Percentiles rank a stretch among this genome's conserved stretches.
phyloP scores from a whole-genome alignment of 306 rosid genomes.

The Fragaria iinumae region DNA sequence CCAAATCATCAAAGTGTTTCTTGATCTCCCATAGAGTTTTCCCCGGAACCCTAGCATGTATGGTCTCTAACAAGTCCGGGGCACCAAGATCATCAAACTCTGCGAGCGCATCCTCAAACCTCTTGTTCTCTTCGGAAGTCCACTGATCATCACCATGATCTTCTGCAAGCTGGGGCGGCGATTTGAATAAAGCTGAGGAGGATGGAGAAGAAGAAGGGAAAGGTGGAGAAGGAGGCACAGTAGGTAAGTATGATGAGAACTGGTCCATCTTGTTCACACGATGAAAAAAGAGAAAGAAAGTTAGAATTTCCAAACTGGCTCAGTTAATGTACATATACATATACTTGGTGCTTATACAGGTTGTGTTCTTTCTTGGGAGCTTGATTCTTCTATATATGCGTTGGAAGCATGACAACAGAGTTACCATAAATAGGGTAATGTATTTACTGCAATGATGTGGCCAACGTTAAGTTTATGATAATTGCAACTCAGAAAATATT shows the following conservation, averaged over 20 bases:
- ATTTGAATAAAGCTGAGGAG: neutral
- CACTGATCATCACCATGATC: neutral
- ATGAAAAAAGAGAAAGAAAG: neutral
- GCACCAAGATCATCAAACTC: neutral
- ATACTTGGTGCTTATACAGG: neutral
- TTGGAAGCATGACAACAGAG: neutral
- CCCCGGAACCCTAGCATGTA: constrained; percentile 2
- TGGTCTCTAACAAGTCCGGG: neutral
- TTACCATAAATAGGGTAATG: neutral
- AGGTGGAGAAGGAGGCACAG: neutral
- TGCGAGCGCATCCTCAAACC: neutral
- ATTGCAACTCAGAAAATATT: neutral
- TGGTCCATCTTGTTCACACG: neutral
- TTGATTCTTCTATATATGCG: neutral
- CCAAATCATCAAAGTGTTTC: neutral
- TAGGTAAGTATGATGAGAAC: neutral
- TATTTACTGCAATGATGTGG: neutral
- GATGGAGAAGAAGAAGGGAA: neutral
- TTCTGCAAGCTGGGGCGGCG: neutral
- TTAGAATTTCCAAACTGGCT: neutral
- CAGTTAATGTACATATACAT: neutral
- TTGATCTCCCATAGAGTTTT: constrained; percentile 1
- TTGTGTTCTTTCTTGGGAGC: neutral
- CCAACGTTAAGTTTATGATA: too few species aligned
- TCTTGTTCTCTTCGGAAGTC: constrained; percentile 15